These are phyloP conservation scores for Tetrapisispora iriomotensis DNA, from an alignment of 805 yeast genomes.

Conservation along the genomic window DNA sequence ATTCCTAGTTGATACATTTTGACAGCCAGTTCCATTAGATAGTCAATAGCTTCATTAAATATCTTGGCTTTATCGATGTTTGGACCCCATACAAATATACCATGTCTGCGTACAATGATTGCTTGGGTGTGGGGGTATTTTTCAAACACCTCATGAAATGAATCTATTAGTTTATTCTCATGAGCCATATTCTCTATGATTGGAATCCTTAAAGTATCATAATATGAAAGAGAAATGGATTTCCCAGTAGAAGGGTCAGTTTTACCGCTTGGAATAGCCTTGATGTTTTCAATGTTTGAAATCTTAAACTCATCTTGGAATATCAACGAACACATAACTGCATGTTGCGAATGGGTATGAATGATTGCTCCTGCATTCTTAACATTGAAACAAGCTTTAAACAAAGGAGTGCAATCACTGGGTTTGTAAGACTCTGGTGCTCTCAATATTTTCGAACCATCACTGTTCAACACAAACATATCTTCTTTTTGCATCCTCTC, in stretches of 20 bases:
- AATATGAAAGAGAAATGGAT: constrained; percentile 56
- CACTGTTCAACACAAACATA: constrained; percentile 63
- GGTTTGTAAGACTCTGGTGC: constrained; percentile 67
- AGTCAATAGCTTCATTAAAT: constrained; percentile 87
- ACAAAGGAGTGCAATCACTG: constrained; percentile 89
- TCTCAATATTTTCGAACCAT: constrained; percentile 38
- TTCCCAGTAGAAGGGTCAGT: constrained; percentile 34
- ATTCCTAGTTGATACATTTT: constrained; percentile 69
- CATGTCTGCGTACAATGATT: constrained; percentile 84
- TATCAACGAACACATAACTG: constrained; percentile 69
- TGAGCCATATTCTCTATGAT: constrained; percentile 85
- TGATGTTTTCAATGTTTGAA: constrained; percentile 80
- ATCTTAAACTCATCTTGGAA: constrained; percentile 66
- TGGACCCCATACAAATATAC: constrained; percentile 95
- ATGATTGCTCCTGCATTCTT: constrained; percentile 85
- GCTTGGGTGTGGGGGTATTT: constrained; percentile 75
- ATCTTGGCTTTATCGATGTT: constrained; percentile 87
- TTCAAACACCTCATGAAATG: constrained; percentile 53
- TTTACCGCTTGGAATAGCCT: constrained; percentile 69
- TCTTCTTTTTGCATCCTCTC: constrained; percentile 76
- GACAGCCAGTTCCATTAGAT: constrained; percentile 72
- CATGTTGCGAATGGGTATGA: constrained; percentile 87
- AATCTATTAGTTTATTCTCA: constrained; percentile 71
- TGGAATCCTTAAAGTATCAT: constrained; percentile 73
- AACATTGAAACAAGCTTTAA: constrained; percentile 57